Conservation (phyloP, 2,329 filamentous ascomycete species). For the Alternaria solani region DNA sequence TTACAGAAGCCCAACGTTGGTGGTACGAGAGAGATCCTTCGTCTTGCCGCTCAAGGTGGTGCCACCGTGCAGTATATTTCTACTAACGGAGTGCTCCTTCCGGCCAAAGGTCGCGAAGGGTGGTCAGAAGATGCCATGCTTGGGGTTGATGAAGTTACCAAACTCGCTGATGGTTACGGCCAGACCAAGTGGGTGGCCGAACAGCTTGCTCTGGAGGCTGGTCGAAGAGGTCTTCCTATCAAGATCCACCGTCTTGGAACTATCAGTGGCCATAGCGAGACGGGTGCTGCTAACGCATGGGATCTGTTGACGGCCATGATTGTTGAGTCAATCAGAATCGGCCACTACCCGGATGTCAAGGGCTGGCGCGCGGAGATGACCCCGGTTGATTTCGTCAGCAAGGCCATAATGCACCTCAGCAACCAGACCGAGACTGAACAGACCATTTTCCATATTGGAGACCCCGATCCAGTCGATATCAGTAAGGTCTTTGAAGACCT, state of each 20-base stretch:
- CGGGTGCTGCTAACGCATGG: constrained; percentile 79
- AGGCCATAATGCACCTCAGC: constrained; percentile 74
- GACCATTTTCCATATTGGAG: constrained; percentile 76
- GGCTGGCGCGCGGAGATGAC: constrained; percentile 86
- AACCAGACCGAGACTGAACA: constrained; percentile 70
- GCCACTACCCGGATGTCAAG: constrained; percentile 72
- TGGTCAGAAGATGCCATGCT: constrained; percentile 77
- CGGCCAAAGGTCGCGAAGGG: constrained; percentile 66
- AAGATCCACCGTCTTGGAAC: constrained; percentile 78
- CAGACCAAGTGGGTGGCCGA: constrained; percentile 86
- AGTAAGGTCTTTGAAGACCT: constrained; percentile 71
- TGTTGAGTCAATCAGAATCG: constrained; percentile 78
- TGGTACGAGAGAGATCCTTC: constrained; percentile 79
- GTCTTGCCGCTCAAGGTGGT: constrained; percentile 71
- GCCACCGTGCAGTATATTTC: constrained; percentile 81
- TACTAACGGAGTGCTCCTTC: constrained; percentile 80
- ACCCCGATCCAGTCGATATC: constrained; percentile 74
- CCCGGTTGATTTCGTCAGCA: constrained; percentile 81
- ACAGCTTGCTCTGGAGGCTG: constrained; percentile 74
- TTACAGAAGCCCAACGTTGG: constrained; percentile 77
- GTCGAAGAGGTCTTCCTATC: constrained; percentile 72
- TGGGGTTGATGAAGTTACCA: constrained; percentile 71
- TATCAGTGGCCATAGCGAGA: constrained; percentile 78
- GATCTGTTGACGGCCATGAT: constrained; percentile 79
- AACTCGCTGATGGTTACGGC: constrained; percentile 76